Percentiles rank a stretch among this genome's conserved stretches.
Evolutionary conservation across 768 basidiomycete genomes (phyloP).

Genomic region (Chalciporus sphaerocephalus): DNA sequence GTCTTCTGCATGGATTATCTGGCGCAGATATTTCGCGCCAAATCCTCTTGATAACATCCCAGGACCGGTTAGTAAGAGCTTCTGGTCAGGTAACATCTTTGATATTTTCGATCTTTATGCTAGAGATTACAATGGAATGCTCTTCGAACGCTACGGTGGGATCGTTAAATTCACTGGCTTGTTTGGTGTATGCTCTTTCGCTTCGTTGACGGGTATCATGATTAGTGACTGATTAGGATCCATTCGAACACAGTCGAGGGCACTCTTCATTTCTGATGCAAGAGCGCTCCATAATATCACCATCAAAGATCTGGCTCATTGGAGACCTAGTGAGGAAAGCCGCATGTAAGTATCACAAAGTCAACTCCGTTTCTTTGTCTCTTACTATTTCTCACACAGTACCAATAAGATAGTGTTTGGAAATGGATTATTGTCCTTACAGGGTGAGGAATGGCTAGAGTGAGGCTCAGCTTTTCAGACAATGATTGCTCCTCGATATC

Average conservation of each 20-base stretch:
- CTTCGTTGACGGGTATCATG: slow-evolving; percentile 2
- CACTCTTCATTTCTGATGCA: slow-evolving; percentile 48
- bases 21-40: not conserved
- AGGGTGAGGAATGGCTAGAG: slow-evolving; percentile 9
- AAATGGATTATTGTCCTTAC: slow-evolving; percentile 37
- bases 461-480: no score
- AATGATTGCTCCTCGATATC: no score
- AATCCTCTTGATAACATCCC: slow-evolving; percentile 5
- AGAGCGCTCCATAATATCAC: slow-evolving; percentile 45
- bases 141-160: slow-evolving; percentile 33
- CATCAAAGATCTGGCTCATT: slow-evolving; percentile 36
- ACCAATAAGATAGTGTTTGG: slow-evolving; percentile 46
- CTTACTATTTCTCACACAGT: slow-evolving; percentile 8
- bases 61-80: slow-evolving; percentile 2
- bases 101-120: slow-evolving; percentile 32
- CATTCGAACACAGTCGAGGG: no score
- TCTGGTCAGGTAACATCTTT: slow-evolving; percentile 28
- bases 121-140: slow-evolving; percentile 35
- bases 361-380: no score
- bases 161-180: no score
- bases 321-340: slow-evolving; percentile 38
- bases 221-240: slow-evolving; percentile 5
- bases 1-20: not conserved
- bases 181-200: slow-evolving; percentile 36
- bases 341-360: slow-evolving; percentile 36